Evolutionary conservation across 2,329 filamentous ascomycete genomes (phyloP).

Genomic region (Trichoderma sp.): DNA sequence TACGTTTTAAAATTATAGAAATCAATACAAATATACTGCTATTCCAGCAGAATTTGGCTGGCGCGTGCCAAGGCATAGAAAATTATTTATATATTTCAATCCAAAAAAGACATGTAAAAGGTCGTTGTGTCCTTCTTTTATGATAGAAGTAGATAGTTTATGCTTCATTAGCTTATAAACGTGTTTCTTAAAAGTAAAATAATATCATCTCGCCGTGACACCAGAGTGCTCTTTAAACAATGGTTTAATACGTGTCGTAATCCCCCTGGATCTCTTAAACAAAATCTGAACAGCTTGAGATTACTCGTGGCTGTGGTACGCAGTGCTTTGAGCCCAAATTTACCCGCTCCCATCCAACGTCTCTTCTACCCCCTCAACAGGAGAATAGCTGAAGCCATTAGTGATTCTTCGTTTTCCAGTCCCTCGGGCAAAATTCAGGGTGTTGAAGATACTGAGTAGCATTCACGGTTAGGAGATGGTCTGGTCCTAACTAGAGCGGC

Average conservation of each 20-base stretch:
- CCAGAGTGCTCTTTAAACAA: neutral
- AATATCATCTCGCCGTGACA: neutral
- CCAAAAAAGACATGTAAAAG: too few species aligned
- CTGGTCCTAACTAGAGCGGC: neutral
- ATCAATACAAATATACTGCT: too few species aligned
- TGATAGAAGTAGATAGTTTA: neutral
- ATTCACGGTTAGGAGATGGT: neutral
- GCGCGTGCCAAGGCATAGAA: too few species aligned
- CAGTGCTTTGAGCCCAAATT: neutral
- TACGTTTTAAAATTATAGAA: too few species aligned
- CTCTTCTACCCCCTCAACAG: neutral
- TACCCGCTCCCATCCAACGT: neutral
- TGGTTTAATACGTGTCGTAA: neutral
- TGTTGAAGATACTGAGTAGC: neutral
- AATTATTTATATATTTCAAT: too few species aligned
- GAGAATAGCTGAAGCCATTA: neutral
- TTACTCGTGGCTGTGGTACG: neutral
- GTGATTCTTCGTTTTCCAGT: neutral
- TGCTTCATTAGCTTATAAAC: too few species aligned
- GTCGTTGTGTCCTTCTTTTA: neutral
- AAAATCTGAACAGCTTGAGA: neutral
- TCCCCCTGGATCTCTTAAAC: neutral
- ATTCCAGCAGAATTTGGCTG: too few species aligned
- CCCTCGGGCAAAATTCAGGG: neutral
- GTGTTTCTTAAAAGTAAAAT: neutral